Evolutionary conservation across 2,329 filamentous ascomycete genomes (phyloP), one percentile per base, ranked within the genome.

Genomic region (Talaromyces amestolkiae): DNA sequence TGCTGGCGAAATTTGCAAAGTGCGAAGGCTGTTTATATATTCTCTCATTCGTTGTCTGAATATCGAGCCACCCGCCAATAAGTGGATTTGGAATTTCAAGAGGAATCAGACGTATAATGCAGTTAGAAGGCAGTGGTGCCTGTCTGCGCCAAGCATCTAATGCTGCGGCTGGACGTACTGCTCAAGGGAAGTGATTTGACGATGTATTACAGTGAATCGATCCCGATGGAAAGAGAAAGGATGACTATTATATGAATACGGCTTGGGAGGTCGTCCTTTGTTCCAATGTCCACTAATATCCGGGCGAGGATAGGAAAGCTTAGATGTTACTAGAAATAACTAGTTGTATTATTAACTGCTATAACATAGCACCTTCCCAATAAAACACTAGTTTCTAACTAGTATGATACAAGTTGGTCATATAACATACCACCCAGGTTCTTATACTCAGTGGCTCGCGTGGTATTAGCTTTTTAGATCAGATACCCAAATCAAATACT

Each of bases 201-300:
- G 53, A 56, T 56, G 2, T 56, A 37, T 33, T 15, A 56, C 53
- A n/a, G 22, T 37, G 33, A n/a, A 56, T 56, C n/a, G 31, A 37
- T 33, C 53, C 31, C 31, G 53, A 56, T 56, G 31, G 53, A 37
- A 56, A 56, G 37, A 15, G 51, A 56, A 37, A 56, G 17, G 53
- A 56, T 13, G 33, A 56, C 37, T 22, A 33, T 56, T 56, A 56
- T 33, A 56, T 37, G 17, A 56, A 56, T 31, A 33, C 17, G 17
- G 31, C 53, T 56, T 56, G 53, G 31, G 17, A 31, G 27, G 27
- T 6, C 6, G 27, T 31, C 6, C 27, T 7, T 31, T 31, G 27
- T 31, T 7, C 27, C 7, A 31, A 31, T 31, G 27, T 31, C 6
- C 6, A 31, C 27, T 4, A 7, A 6, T 4, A 4, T 31, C 6